A percentile compares a stretch with the other conserved stretches of the same genome.
phyloP scores from a whole-genome alignment of 495 filamentous ascomycete species.

The Lasiosphaeria hispida region DNA sequence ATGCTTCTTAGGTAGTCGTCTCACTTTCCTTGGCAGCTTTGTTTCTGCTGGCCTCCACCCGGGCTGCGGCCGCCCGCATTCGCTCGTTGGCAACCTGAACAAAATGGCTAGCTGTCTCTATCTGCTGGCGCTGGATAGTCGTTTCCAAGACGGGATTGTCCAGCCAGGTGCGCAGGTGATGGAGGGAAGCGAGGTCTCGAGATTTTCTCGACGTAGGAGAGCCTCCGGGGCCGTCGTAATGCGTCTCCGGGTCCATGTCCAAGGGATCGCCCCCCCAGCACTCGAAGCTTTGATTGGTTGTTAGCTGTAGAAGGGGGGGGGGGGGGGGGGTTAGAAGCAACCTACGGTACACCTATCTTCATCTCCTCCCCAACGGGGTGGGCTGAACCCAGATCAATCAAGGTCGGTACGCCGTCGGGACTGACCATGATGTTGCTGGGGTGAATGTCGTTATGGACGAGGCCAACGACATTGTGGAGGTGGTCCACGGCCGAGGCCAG shows the following conservation, averaged over 20 bases:
- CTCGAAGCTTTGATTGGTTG: background rate
- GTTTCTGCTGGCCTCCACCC: background rate
- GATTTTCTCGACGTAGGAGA: conserved; percentile 1
- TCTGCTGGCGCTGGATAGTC: background rate
- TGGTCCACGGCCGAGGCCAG: background rate
- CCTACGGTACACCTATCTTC: background rate
- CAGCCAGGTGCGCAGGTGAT: conserved; percentile 4
- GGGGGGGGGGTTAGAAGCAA: background rate
- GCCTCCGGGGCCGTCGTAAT: background rate
- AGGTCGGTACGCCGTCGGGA: background rate
- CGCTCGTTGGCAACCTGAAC: background rate
- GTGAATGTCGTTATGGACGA: conserved; percentile 2
- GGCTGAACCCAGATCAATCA: background rate
- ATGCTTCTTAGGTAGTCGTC: background rate
- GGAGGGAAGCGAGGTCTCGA: background rate
- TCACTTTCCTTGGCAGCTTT: background rate
- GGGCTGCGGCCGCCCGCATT: background rate
- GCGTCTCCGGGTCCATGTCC: background rate
- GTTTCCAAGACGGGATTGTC: conserved; percentile 3
- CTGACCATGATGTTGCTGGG: background rate
- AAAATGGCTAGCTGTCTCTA: conserved; percentile 1
- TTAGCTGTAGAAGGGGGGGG: background rate
- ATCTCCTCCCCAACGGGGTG: background rate
- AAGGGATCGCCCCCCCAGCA: conserved; percentile 3
- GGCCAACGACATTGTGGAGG: conserved; percentile 4